These are phyloP conservation scores for Globisporangium ultimum DNA, from an alignment of 352 stramenopile species.

Conservation along the genomic window DNA sequence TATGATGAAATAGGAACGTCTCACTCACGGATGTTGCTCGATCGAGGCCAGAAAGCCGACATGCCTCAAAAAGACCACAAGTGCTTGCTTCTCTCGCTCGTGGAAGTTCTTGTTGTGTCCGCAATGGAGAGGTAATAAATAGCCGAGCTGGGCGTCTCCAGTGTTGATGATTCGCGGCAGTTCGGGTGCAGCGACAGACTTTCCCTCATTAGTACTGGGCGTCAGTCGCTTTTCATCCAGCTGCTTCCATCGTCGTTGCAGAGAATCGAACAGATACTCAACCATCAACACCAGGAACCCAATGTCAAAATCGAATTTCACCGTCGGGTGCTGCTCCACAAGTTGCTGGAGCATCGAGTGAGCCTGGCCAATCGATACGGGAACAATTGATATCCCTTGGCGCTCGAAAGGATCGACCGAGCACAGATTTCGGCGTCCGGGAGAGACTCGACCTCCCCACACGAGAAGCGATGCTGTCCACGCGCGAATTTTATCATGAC, in stretches of 20 bases:
- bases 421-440: constrained; percentile 22
- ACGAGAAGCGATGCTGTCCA: constrained; percentile 72
- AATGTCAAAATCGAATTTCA: constrained; percentile 78
- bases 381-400: constrained; percentile 62
- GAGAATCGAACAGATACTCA: constrained; percentile 68
- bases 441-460: constrained; percentile 61
- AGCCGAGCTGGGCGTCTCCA: constrained; percentile 35
- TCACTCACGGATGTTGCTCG: not conserved
- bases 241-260: constrained; percentile 52
- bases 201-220: constrained; percentile 11
- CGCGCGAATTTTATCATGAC: constrained; percentile 76
- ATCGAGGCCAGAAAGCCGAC: constrained; percentile 27
- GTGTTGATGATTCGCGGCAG: constrained; percentile 32
- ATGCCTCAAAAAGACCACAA: constrained; percentile 55
- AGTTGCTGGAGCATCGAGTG: constrained; percentile 49
- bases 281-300: constrained; percentile 68
- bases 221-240: constrained; percentile 26
- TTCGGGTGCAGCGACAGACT: not conserved
- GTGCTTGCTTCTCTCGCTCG: constrained; percentile 62
- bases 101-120: constrained; percentile 86
- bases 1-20: not conserved
- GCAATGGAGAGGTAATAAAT: constrained; percentile 70
- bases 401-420: constrained; percentile 68
- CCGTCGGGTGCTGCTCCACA: constrained; percentile 48
- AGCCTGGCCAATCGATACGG: constrained; percentile 53